These are phyloP conservation scores for Aspergillus pseudoterreus DNA, from an alignment of 2,329 filamentous ascomycete species.

Conservation along the genomic window DNA sequence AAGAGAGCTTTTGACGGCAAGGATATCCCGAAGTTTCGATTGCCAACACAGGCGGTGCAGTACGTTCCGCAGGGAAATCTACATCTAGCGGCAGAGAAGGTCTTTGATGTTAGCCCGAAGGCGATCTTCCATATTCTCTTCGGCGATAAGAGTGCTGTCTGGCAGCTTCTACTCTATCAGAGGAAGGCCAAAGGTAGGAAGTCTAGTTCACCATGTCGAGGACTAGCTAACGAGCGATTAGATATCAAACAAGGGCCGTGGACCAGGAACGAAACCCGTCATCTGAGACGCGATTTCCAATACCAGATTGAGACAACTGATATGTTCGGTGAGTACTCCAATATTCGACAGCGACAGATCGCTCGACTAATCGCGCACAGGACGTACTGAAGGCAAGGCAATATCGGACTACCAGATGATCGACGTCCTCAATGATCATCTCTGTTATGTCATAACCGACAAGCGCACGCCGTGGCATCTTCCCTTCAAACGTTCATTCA, in stretches of 20 bases:
- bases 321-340: conserved; percentile 54
- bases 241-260: conserved; percentile 85
- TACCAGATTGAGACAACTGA: conserved; percentile 70
- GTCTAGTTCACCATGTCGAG: not conserved
- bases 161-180: conserved; percentile 85
- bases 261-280: conserved; percentile 65
- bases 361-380: conserved; percentile 22
- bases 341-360: not conserved
- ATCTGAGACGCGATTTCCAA: conserved; percentile 72
- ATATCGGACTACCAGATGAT: conserved; percentile 83
- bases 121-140: conserved; percentile 95
- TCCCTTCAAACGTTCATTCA: conserved; percentile 74
- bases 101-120: conserved; percentile 89
- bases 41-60: conserved; percentile 74
- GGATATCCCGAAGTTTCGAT: conserved; percentile 68
- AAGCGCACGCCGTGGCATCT: conserved; percentile 74
- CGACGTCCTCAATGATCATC: conserved; percentile 74
- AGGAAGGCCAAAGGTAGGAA: conserved; percentile 61
- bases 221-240: conserved; percentile 22
- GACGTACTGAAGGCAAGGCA: conserved; percentile 52
- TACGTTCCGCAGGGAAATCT: conserved; percentile 83
- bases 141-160: conserved; percentile 92
- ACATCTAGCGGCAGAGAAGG: conserved; percentile 68
- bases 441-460: conserved; percentile 66
- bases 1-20: conserved; percentile 33